These are phyloP conservation scores for Thelonectria rubi DNA, from an alignment of 2,329 filamentous ascomycete species.

Conservation along the genomic window DNA sequence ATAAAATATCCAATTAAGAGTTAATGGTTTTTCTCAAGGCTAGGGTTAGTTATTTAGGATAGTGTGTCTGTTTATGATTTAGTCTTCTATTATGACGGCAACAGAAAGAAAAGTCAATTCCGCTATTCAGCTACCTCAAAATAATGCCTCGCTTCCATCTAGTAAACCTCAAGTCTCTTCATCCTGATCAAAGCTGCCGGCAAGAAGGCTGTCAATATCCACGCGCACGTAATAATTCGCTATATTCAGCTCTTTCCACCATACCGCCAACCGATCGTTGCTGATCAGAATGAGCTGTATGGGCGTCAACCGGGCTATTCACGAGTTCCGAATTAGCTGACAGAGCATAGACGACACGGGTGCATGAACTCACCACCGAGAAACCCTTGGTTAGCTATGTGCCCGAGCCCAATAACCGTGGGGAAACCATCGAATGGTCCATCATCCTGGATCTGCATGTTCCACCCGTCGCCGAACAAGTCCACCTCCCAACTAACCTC, in stretches of 20 bases:
- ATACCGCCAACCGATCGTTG: slow-evolving; percentile 79
- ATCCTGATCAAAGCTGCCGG: neutral
- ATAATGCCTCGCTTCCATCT: neutral
- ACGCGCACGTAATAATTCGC: slow-evolving; percentile 70
- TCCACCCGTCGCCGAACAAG: slow-evolving; percentile 71
- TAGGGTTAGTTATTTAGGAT: no score
- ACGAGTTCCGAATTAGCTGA: slow-evolving; percentile 7
- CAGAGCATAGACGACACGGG: neutral
- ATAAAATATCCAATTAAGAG: no score
- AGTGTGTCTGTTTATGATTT: no score
- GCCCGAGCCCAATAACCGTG: slow-evolving; percentile 77
- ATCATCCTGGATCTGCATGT: slow-evolving; percentile 72
- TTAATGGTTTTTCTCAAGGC: no score
- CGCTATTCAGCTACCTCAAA: neutral
- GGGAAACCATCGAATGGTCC: slow-evolving; percentile 76
- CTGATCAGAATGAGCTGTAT: slow-evolving; percentile 83
- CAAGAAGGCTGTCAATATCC: slow-evolving; percentile 62
- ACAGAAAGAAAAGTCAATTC: no score
- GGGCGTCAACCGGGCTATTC: slow-evolving; percentile 75
- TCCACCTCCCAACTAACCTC: slow-evolving; percentile 83
- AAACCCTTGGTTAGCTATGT: slow-evolving; percentile 80
- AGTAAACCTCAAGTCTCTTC: neutral
- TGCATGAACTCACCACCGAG: slow-evolving; percentile 66
- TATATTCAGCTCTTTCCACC: slow-evolving; percentile 74
- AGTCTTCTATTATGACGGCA: no score